Conservation (phyloP, 2,329 filamentous ascomycete genomes). For the Cucurbitaria berberidis region DNA sequence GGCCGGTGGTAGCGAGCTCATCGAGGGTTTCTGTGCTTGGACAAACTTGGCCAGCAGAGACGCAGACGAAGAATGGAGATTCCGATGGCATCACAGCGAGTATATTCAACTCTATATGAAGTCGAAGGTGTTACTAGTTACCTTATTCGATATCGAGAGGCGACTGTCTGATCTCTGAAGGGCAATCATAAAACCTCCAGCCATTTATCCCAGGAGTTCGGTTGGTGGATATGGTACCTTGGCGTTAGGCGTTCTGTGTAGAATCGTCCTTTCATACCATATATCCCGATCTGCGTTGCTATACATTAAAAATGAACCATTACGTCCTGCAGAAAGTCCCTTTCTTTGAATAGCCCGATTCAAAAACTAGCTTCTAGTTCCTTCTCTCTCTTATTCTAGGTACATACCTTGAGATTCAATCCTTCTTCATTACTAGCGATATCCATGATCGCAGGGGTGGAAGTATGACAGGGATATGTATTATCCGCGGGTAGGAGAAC, state of each 20-base stretch:
- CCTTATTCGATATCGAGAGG: background rate
- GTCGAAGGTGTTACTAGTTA: background rate
- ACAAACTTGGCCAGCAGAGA: background rate
- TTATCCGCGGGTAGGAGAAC: slow-evolving; percentile 8
- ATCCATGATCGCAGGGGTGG: background rate
- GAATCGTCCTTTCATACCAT: background rate
- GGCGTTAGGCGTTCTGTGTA: background rate
- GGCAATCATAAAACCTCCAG: too few species aligned
- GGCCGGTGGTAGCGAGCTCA: background rate
- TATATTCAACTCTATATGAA: background rate
- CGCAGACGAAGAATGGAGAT: too few species aligned
- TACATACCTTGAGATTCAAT: too few species aligned
- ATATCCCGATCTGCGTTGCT: background rate
- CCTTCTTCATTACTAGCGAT: background rate
- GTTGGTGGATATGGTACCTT: background rate
- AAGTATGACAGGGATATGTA: background rate
- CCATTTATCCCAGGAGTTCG: background rate
- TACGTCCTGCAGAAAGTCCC: background rate
- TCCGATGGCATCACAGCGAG: background rate
- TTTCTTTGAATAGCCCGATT: too few species aligned
- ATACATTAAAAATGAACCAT: background rate
- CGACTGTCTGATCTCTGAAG: background rate
- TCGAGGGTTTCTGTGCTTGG: background rate
- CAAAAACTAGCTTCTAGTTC: too few species aligned
- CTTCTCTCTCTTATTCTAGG: too few species aligned